A percentile compares a stretch with the other conserved stretches of the same genome.
phyloP scores from a whole-genome alignment of 192 early-diverging fungal genomes.

The Gonapodya prolifera region DNA sequence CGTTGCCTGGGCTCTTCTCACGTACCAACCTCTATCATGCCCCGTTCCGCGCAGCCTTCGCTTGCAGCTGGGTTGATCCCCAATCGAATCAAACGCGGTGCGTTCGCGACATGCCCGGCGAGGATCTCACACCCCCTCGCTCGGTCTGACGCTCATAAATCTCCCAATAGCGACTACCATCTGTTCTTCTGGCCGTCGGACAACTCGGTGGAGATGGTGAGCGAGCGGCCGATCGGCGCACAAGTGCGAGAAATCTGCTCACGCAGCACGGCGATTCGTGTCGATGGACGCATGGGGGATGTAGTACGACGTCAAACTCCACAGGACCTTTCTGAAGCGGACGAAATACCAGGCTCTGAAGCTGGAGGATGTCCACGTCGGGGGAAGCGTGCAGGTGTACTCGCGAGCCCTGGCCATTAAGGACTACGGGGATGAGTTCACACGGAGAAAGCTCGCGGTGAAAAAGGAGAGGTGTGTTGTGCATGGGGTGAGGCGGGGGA shows the following conservation, averaged over 20 bases:
- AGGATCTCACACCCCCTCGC: too few relatives aligned
- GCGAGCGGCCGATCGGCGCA: too few relatives aligned
- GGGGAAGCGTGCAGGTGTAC: conserved; percentile 35
- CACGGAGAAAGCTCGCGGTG: conserved; percentile 16
- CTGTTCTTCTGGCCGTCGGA: conserved; percentile 40
- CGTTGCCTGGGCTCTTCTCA: too few relatives aligned
- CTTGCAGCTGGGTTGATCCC: neutral
- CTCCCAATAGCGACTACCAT: conserved; percentile 23
- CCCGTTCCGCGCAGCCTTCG: neutral
- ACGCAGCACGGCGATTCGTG: too few relatives aligned
- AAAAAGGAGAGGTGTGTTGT: conserved; percentile 29
- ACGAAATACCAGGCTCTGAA: conserved; percentile 20
- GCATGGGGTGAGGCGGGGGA: neutral
- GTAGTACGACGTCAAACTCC: conserved; percentile 43
- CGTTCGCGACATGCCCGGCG: too few relatives aligned
- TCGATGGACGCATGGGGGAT: too few relatives aligned
- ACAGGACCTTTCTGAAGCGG: conserved; percentile 38
- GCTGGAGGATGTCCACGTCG: conserved; percentile 34
- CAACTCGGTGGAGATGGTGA: conserved; percentile 43
- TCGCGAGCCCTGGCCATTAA: conserved; percentile 30
- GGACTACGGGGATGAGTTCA: conserved; percentile 41
- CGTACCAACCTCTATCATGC: too few relatives aligned
- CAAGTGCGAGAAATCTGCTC: neutral
- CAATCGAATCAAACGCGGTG: neutral
- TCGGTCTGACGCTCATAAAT: too few relatives aligned